Evolutionary conservation across 1,139 yeast species (phyloP).

Genomic region (Protomyces gravidus): DNA sequence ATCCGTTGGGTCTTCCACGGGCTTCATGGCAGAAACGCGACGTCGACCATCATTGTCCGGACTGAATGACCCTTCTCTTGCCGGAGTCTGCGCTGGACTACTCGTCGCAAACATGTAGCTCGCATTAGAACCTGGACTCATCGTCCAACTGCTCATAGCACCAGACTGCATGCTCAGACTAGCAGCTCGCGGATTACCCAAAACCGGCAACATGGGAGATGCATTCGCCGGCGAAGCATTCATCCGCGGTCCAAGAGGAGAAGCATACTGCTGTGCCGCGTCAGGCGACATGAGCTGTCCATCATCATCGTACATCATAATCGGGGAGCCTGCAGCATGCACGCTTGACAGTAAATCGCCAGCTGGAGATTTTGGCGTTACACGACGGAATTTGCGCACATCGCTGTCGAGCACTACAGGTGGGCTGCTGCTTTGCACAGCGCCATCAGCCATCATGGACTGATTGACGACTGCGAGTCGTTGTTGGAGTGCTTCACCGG

Average conservation of each 20-base stretch:
- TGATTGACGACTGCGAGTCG: conserved; percentile 37
- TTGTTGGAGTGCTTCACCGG: conserved; percentile 38
- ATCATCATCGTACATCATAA: conserved; percentile 31
- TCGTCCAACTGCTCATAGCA: conserved; percentile 11
- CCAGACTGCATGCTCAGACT: conserved; percentile 5
- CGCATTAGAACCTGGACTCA: background rate
- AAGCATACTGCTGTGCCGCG: conserved; percentile 12
- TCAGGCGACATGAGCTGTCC: conserved; percentile 30
- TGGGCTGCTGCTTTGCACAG: conserved; percentile 29
- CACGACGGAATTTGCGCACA: conserved; percentile 37
- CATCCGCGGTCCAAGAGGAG: conserved; percentile 10
- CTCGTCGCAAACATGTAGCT: conserved; percentile 13
- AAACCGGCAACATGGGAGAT: background rate
- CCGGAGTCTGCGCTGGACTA: conserved; percentile 1
- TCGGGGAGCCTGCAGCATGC: conserved; percentile 9
- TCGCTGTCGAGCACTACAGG: conserved; percentile 37
- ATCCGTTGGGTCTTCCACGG: conserved; percentile 32
- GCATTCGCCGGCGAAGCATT: conserved; percentile 1
- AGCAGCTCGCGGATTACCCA: background rate
- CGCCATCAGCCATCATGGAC: background rate
- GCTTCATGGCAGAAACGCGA: conserved; percentile 23
- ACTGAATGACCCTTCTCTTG: background rate
- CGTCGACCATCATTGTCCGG: conserved; percentile 5
- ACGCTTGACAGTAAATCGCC: background rate
- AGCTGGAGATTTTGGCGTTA: conserved; percentile 30